These are phyloP conservation scores for Pontederia crassipes DNA, from an alignment of 176 grass and related monocot genomes.

Conservation along the genomic window DNA sequence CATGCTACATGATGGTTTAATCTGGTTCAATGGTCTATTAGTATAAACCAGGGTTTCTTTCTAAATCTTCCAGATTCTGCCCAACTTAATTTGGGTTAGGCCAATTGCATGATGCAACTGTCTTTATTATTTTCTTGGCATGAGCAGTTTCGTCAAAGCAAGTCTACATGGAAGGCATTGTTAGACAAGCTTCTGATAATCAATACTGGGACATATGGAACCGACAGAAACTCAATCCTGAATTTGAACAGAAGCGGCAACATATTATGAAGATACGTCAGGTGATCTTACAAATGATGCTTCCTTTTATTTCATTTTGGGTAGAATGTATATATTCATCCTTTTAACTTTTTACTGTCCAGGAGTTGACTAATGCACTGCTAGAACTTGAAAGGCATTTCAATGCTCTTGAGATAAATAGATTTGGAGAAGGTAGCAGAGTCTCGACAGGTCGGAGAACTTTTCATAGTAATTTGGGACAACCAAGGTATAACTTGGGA, in stretches of 20 bases:
- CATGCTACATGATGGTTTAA: too few species aligned
- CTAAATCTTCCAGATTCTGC: too few species aligned
- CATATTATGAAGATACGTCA: constrained; percentile 85
- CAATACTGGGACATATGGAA: constrained; percentile 96
- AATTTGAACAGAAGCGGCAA: constrained; percentile 83
- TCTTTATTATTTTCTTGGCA: constrained; percentile 16
- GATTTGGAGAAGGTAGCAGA: constrained; percentile 62
- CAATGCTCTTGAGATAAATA: constrained; percentile 93
- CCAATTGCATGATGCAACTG: background rate
- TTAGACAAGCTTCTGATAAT: constrained; percentile 71
- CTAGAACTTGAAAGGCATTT: constrained; percentile 88
- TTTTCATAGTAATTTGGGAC: constrained; percentile 37
- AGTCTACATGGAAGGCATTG: constrained; percentile 87
- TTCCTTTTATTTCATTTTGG: background rate
- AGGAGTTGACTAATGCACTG: constrained; percentile 86
- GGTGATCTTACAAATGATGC: constrained; percentile 15
- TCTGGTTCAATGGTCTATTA: too few species aligned
- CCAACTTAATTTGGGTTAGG: too few species aligned
- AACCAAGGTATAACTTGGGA: constrained; percentile 37
- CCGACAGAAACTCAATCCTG: constrained; percentile 77
- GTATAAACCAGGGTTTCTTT: too few species aligned
- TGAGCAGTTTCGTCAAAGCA: constrained; percentile 70
- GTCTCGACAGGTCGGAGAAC: constrained; percentile 41
- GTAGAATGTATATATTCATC: background rate
- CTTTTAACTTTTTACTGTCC: constrained; percentile 17